phyloP scores from a whole-genome alignment of 2,329 filamentous ascomycete species.

The Cryphonectria radicalis region DNA sequence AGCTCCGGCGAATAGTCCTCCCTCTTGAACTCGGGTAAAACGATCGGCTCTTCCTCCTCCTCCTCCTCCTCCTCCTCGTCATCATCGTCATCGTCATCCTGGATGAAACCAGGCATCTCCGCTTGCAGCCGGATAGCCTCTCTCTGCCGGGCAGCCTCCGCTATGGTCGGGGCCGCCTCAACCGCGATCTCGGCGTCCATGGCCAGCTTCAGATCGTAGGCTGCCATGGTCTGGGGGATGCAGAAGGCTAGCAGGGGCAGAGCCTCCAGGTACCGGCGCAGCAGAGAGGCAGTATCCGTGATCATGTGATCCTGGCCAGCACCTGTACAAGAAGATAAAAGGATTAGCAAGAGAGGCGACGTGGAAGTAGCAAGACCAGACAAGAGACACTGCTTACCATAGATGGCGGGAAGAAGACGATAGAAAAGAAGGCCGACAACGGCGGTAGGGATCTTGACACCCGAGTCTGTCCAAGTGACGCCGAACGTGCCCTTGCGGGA shows the following conservation, averaged over 20 bases:
- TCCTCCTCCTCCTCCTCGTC: not conserved
- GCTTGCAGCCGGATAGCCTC: not conserved
- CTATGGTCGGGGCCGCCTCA: not conserved
- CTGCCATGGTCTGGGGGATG: not conserved
- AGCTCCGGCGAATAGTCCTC: not conserved
- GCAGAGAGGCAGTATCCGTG: slow-evolving; percentile 8
- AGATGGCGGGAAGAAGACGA: slow-evolving; percentile 18
- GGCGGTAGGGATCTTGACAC: slow-evolving; percentile 21
- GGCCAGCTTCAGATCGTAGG: not conserved
- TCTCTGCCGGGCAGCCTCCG: not conserved
- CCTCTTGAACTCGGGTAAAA: not conserved
- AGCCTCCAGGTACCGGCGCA: slow-evolving; percentile 21
- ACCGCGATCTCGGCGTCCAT: not conserved
- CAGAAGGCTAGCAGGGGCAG: slow-evolving; percentile 15
- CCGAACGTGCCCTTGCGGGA: slow-evolving; percentile 24
- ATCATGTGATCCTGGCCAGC: slow-evolving; percentile 24
- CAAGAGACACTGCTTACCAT: slow-evolving; percentile 1
- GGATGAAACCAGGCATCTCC: not conserved
- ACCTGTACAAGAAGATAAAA: not conserved
- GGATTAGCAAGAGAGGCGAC: not conserved
- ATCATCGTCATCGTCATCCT: not conserved
- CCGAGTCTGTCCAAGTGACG: slow-evolving; percentile 18
- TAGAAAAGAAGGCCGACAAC: slow-evolving; percentile 17
- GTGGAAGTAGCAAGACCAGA: too few species aligned
- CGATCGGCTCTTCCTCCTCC: not conserved